Evolutionary conservation across 352 stramenopile species (phyloP), one percentile per base, ranked within the genome.

Genomic region (Phytopythium aichiense): DNA sequence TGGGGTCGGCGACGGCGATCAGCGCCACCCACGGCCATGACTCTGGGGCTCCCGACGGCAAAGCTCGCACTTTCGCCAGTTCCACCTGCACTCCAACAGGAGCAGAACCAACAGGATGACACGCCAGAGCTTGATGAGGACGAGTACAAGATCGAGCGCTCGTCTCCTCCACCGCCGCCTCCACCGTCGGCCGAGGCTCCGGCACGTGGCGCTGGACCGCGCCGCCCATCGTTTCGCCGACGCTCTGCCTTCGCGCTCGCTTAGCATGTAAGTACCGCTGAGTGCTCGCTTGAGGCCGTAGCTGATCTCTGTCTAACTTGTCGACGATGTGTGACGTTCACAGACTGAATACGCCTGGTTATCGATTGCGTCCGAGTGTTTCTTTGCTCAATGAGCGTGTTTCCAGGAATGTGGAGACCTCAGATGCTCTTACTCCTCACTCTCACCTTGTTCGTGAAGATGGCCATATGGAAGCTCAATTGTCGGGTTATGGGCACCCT

Each of bases 11-110:
- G 54, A 38, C 54, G 54, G 15, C 37, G 38, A 28, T 59, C 54
- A n/a, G 54, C 54, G 9, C 54, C 54, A 23, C 54, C 54, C 8
- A 23, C 9, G 15, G 40, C 54, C 13, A 37, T 59, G 54, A 59
- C 35, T 0, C 37, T 59, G 16, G 54, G 54, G 28, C 40, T 59
- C 7, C 54, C 54, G 25, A 45, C 40, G 22, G 37, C 54, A 1
- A 59, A 59, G 54, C 54, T 59, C 35, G 16, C 35, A 7, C 35
- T 59, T 18, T 35, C 54, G 22, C 11, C 25, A 7, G 25, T 23
- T 23, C 35, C 38, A 5, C 13, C n/a, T 51, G 23, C 5, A 5
- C n/a, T 23, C 9, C 52, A 33, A 18, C 52, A 28, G 33, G 52
- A 58, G 20, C 23, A 25, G 20, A 40, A 57, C 51, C 51, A 30